Conservation (phyloP, 306 rosid genomes). For the Castanopsis chinensis region DNA sequence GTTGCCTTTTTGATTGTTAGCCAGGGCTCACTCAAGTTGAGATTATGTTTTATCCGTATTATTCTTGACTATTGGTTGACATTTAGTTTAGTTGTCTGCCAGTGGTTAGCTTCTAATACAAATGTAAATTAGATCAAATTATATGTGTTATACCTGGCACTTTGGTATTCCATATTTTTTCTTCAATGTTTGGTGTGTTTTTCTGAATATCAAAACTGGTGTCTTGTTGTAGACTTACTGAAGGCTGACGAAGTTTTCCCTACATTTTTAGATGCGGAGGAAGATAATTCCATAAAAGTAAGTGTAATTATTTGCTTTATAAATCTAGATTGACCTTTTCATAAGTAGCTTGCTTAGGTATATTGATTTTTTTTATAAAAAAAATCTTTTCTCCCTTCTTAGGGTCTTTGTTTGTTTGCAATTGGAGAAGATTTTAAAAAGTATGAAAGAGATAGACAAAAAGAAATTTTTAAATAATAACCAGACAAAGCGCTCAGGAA, state of each 20-base stretch:
- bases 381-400: neutral
- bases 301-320: conserved; percentile 15
- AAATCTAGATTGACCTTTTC: conserved; percentile 14
- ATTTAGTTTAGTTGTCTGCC: neutral
- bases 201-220: conserved; percentile 1
- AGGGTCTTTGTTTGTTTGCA: conserved; percentile 32
- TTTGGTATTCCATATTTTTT: neutral
- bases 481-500: conserved; percentile 55
- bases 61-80: neutral
- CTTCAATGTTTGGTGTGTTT: neutral
- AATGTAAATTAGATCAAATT: neutral
- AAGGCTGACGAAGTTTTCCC: conserved; percentile 14
- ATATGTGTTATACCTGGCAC: neutral
- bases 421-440: conserved; percentile 31
- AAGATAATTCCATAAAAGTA: conserved; percentile 24
- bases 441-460: conserved; percentile 76
- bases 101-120: neutral
- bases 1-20: neutral
- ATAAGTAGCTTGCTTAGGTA: conserved; percentile 9
- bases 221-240: conserved; percentile 32
- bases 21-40: neutral
- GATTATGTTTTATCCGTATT: neutral
- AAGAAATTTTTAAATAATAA: conserved; percentile 51
- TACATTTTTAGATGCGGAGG: conserved; percentile 10
- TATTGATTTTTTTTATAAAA: conserved; percentile 22